Conservation (phyloP, 192 early-diverging fungal genomes). For the Funneliformis mosseae region DNA sequence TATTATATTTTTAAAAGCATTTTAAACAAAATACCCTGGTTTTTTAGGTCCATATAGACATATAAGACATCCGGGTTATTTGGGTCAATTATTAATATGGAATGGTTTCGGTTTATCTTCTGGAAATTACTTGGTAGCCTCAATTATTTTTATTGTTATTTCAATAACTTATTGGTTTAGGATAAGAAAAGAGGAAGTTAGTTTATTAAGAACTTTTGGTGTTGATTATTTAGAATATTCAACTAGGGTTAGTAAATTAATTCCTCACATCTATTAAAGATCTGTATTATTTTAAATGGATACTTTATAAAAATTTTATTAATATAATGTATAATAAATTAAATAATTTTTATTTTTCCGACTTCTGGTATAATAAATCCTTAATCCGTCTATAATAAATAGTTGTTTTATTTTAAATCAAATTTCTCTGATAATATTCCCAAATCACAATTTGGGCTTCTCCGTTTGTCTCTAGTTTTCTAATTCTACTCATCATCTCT, state of each 20-base stretch:
- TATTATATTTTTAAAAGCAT: background rate
- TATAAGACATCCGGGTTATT: slow-evolving; percentile 44
- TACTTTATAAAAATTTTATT: background rate
- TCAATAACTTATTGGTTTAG: slow-evolving; percentile 33
- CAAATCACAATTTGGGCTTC: too few species aligned
- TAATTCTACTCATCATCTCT: too few species aligned
- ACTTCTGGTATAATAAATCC: too few species aligned
- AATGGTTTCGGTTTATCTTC: slow-evolving; percentile 39
- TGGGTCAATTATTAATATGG: slow-evolving; percentile 38
- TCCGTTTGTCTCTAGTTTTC: too few species aligned
- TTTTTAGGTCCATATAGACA: slow-evolving; percentile 42
- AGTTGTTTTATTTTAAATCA: too few species aligned
- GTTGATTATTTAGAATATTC: slow-evolving; percentile 48
- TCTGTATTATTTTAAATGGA: too few species aligned
- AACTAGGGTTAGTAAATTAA: slow-evolving; percentile 8
- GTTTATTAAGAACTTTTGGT: slow-evolving; percentile 42
- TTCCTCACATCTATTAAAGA: slow-evolving; percentile 13
- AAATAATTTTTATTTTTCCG: too few species aligned
- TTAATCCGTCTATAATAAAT: too few species aligned
- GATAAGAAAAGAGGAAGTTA: slow-evolving; percentile 40
- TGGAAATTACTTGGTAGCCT: slow-evolving; percentile 30
- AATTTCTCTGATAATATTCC: too few species aligned
- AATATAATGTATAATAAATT: background rate
- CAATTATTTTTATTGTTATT: slow-evolving; percentile 29
- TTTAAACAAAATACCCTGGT: background rate